These are phyloP conservation scores for Lyophyllum semitale DNA, from an alignment of 768 basidiomycete genomes.

Conservation along the genomic window DNA sequence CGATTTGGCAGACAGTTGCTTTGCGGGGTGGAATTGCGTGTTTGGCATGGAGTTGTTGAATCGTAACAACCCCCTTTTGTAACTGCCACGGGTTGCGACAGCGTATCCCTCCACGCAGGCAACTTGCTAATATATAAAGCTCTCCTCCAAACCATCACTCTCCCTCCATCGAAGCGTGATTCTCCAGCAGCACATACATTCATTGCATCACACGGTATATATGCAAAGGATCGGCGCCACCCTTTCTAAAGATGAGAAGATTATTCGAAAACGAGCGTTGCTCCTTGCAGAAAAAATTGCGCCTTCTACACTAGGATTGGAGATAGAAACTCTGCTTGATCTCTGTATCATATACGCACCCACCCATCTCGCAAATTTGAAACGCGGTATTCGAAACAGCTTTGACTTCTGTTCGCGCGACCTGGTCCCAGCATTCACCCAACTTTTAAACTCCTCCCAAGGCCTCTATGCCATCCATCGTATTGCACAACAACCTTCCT, in stretches of 20 bases:
- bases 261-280: slow-evolving; percentile 51
- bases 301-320: slow-evolving; percentile 37
- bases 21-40: too few species aligned
- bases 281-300: slow-evolving; percentile 59
- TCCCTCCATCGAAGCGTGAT: slow-evolving; percentile 51
- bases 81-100: too few species aligned
- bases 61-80: too few species aligned
- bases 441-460: slow-evolving; percentile 44
- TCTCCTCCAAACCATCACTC: slow-evolving; percentile 46
- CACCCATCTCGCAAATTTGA: slow-evolving; percentile 40
- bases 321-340: slow-evolving; percentile 60
- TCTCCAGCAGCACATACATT: slow-evolving; percentile 47
- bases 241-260: slow-evolving; percentile 39
- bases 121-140: slow-evolving; percentile 50
- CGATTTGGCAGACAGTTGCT: too few species aligned
- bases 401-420: slow-evolving; percentile 38
- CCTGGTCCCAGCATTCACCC: slow-evolving; percentile 58
- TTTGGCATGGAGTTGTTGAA: too few species aligned
- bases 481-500: slow-evolving; percentile 59
- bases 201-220: slow-evolving; percentile 58
- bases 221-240: slow-evolving; percentile 50
- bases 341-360: slow-evolving; percentile 58
- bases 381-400: slow-evolving; percentile 46
- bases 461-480: slow-evolving; percentile 62
- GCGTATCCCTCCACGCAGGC: slow-evolving; percentile 58